Base-by-base conservation (phyloP, 179 eudicot genomes). In the Carnegiea gigantea region DNA sequence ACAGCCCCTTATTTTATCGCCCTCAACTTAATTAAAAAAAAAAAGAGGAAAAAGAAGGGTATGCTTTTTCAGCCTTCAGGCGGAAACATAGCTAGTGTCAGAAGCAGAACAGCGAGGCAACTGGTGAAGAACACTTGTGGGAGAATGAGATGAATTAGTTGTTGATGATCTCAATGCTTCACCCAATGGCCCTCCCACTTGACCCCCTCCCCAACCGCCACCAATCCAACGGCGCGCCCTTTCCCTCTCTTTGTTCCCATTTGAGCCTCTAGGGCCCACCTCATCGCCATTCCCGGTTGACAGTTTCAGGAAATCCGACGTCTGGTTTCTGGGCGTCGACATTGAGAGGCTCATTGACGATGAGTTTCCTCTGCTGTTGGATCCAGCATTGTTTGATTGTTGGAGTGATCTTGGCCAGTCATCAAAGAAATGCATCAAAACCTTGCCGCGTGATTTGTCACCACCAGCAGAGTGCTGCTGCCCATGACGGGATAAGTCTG, bases 61-160 rank as follows among this genome's bases (percentile, higher is more conserved):
- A 48, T 48, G 53, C 44, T 40, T 40, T 11, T 48, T 0, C 53
- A 48, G 53, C 44, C 8, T 40, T 62, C 13, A 62, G 30, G 68
- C 68, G 23, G 28, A n/a, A 23, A 62, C 68, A 62, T 23, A 23
- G 30, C 13, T 62, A 23, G 30, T 62, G 68, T 23, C 68, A 62
- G 68, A 23, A 62, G 30, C 68, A n/a, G 68, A 62, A 62, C 68
- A 62, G 28, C 68, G 30, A 62, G 68, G 68, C 68, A 62, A 62
- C 68, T 62, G 68, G 7, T 62, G 68, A 62, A 62, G 62, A 54
- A 62, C 68, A 8, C 68, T n/a, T 62, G 28, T 60, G 3, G 28
- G 28, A 60, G 9, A 40, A 40, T 4, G 44, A 4, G 44, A 40
- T 40, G 26, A 60, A 60, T 60, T n/a, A 1, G 68, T 23, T 7